These are phyloP conservation scores for Aquilaria yunnanensis DNA, from an alignment of 345 rosid genomes.

Conservation along the genomic window DNA sequence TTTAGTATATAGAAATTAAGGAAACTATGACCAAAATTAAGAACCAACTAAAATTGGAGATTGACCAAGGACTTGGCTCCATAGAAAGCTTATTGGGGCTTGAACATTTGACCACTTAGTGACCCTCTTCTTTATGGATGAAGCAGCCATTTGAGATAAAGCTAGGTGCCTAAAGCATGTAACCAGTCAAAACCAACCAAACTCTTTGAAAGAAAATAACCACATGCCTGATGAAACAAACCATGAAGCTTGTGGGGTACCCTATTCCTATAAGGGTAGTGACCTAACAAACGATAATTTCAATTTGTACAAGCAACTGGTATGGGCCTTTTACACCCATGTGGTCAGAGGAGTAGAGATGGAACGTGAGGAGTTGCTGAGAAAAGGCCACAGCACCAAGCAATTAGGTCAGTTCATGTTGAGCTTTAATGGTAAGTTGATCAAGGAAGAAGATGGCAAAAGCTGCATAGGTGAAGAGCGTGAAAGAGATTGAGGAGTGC, in stretches of 20 bases:
- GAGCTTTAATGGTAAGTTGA: conserved; percentile 22
- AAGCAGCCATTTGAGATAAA: conserved; percentile 60
- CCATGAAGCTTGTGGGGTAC: conserved; percentile 53
- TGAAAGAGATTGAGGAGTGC: conserved; percentile 58
- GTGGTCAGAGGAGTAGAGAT: conserved; percentile 77
- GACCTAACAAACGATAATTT: conserved; percentile 40
- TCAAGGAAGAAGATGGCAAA: conserved; percentile 51
- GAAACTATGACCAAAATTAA: conserved; percentile 35
- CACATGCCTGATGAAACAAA: conserved; percentile 58
- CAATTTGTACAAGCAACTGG: conserved; percentile 61
- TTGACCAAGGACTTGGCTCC: conserved; percentile 80
- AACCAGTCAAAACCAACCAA: conserved; percentile 73
- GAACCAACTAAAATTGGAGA: conserved; percentile 57
- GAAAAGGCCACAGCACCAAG: conserved; percentile 58
- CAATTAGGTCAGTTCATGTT: conserved; percentile 34
- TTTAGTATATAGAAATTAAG: conserved; percentile 35
- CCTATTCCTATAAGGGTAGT: conserved; percentile 63
- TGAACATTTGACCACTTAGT: conserved; percentile 57
- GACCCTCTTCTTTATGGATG: conserved; percentile 59
- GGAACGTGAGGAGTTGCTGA: conserved; percentile 70
- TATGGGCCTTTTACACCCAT: conserved; percentile 81
- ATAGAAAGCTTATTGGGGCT: conserved; percentile 32
- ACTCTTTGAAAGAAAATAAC: conserved; percentile 68
- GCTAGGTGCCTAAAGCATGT: conserved; percentile 65
- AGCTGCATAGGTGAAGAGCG: conserved; percentile 61